Base-by-base conservation (phyloP, 495 filamentous ascomycete genomes). In the Penicillium bovifimosum region DNA sequence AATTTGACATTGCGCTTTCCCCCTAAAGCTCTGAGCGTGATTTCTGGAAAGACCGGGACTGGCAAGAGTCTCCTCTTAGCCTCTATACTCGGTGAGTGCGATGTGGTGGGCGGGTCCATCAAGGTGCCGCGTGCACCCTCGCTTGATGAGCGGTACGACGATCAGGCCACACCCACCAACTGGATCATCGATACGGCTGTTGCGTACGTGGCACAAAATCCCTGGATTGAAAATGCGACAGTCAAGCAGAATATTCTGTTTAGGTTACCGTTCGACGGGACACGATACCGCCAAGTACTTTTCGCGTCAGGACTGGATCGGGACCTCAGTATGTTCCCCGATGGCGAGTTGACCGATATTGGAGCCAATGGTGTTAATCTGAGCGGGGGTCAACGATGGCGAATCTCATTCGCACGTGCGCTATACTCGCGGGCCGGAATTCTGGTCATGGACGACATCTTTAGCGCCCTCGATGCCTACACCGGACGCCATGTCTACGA, bases 401-500 rank as follows among this genome's bases (percentile, higher is more conserved):
- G 85, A 33, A 36, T 86, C 24, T 90, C 91, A 56, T 90, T 95
- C 48, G 88, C 88, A 3, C 77, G 89, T 34, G 87, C 89, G 10
- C 90, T 92, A 42, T 95, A 95, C 59, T 91, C 89, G 56, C 78
- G 91, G 55, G 80, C 87, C 8, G 86, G 89, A 52, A 79, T 91
- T 28, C 76, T 92, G 0, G 74, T 95, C 13, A 81, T 92, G 80
- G 89, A 95, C 53, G 89, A 95, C 62, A 86, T 86, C 2, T 67
- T 95, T 9, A 88, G 84, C 5, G 88, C 88, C 6, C 87, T 93
- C 3, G 88, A 93, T 65, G 87, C 88, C 4, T 87, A 92, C 56
- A 88, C 91, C 45, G 93, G 92, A 9, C 84, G 87, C 9, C 92
- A 96, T 64, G 91, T 98, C 62, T 95, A 96, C 73, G 91, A 96